Percentiles rank a stretch among this genome's conserved stretches.
These are phyloP conservation scores for Aspergillus tubingensis DNA, from an alignment of 2,329 filamentous ascomycete genomes.

Conservation along the genomic window DNA sequence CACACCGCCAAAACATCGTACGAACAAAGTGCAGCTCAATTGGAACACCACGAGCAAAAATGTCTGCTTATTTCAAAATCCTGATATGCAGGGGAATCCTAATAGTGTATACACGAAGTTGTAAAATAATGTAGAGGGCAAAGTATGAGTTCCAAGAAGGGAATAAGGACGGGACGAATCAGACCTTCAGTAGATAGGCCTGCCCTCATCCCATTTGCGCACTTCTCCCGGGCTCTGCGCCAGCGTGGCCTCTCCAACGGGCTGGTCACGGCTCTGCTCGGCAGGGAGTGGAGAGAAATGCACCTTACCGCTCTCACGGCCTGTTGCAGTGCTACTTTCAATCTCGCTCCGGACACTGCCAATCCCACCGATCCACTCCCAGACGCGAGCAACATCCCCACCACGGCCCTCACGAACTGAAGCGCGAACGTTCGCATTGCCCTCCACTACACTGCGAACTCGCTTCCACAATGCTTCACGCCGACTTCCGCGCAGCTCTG, in stretches of 20 bases:
- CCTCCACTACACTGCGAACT: slow-evolving; percentile 82
- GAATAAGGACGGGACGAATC: not conserved
- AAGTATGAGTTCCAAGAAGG: not conserved
- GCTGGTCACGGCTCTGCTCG: slow-evolving; percentile 20
- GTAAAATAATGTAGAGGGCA: slow-evolving; percentile 2
- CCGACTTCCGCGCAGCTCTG: slow-evolving; percentile 73
- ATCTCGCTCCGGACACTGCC: slow-evolving; percentile 48
- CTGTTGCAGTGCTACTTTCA: slow-evolving; percentile 26
- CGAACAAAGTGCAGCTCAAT: not conserved
- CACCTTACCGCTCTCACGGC: slow-evolving; percentile 30
- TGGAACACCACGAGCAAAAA: not conserved
- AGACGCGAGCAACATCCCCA: slow-evolving; percentile 61
- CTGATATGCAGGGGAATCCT: slow-evolving; percentile 1
- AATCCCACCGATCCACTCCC: slow-evolving; percentile 69
- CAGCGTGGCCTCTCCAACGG: slow-evolving; percentile 18
- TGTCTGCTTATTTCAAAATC: not conserved
- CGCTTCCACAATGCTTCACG: slow-evolving; percentile 81
- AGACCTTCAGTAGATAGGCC: slow-evolving; percentile 41
- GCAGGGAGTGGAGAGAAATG: slow-evolving; percentile 29
- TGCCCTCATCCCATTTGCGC: slow-evolving; percentile 45
- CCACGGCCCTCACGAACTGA: slow-evolving; percentile 66
- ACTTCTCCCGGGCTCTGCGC: slow-evolving; percentile 30
- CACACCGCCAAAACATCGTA: not conserved
- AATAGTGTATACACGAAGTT: not conserved
- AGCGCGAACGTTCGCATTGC: slow-evolving; percentile 86